Percentiles rank a stretch among this genome's conserved stretches.
These are phyloP conservation scores for Dendrothele bispora DNA, from an alignment of 768 basidiomycete genomes.

Conservation along the genomic window DNA sequence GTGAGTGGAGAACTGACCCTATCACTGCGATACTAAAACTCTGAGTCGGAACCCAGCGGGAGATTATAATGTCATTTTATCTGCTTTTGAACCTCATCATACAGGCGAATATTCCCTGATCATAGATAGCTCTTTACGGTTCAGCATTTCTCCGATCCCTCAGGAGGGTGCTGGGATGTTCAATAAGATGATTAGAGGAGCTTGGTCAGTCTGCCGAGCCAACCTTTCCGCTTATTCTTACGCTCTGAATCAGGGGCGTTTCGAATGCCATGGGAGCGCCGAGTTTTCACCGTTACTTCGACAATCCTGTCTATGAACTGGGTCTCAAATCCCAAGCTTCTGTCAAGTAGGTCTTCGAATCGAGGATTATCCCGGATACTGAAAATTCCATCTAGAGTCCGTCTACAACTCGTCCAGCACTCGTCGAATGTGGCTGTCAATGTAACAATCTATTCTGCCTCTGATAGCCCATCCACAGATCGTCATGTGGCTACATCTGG, in stretches of 20 bases:
- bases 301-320: constrained; percentile 72
- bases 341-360: constrained; percentile 46
- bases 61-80: constrained; percentile 81
- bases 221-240: background rate
- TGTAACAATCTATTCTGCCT: constrained; percentile 52
- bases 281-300: constrained; percentile 58
- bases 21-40: no score
- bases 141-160: constrained; percentile 66
- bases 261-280: constrained; percentile 69
- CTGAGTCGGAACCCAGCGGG: no score
- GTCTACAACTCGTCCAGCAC: constrained; percentile 58
- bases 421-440: constrained; percentile 51
- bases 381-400: constrained; percentile 46
- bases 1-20: no score
- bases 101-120: constrained; percentile 65
- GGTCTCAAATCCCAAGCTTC: constrained; percentile 50
- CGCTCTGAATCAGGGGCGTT: constrained; percentile 43
- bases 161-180: constrained; percentile 95
- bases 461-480: constrained; percentile 28
- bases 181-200: constrained; percentile 59
- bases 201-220: constrained; percentile 54
- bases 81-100: constrained; percentile 77
- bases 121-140: constrained; percentile 58
- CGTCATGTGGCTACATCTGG: constrained; percentile 68
- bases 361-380: background rate